A percentile compares a stretch with the other conserved stretches of the same genome.
Evolutionary conservation across 208 protist genomes (phyloP).

Genomic region (Novymonas esmeraldas): DNA sequence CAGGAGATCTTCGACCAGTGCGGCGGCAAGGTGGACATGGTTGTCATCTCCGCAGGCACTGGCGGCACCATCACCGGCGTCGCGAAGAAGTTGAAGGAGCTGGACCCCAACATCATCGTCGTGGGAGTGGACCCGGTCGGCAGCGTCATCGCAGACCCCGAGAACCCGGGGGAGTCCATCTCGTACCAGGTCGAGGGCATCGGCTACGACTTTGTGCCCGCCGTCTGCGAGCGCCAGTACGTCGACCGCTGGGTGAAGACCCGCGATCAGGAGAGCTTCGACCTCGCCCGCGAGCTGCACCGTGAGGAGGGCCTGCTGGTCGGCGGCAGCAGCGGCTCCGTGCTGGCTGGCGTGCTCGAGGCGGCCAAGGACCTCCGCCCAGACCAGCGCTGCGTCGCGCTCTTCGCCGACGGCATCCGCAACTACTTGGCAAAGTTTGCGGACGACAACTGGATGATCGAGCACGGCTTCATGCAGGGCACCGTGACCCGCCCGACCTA

Average conservation of each 20-base stretch:
- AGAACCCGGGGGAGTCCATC: slow-evolving; percentile 31
- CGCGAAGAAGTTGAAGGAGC: slow-evolving; percentile 71
- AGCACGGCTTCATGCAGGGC: slow-evolving; percentile 90
- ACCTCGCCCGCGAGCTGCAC: slow-evolving; percentile 93
- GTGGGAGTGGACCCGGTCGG: slow-evolving; percentile 97
- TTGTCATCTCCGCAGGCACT: slow-evolving; percentile 95
- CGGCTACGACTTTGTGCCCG: slow-evolving; percentile 98
- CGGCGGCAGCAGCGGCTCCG: slow-evolving; percentile 95
- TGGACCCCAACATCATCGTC: slow-evolving; percentile 80
- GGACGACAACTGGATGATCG: slow-evolving; percentile 96
- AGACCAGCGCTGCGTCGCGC: slow-evolving; percentile 93
- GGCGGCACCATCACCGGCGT: slow-evolving; percentile 97
- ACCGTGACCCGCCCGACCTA: slow-evolving; percentile 79
- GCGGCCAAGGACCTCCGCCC: slow-evolving; percentile 91
- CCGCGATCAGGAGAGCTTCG: slow-evolving; percentile 94
- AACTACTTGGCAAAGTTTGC: slow-evolving; percentile 99
- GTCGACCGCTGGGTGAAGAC: slow-evolving; percentile 96
- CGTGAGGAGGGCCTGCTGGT: slow-evolving; percentile 95
- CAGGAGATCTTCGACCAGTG: slow-evolving; percentile 96
- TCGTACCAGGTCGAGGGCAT: slow-evolving; percentile 97
- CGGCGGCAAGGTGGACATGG: slow-evolving; percentile 95
- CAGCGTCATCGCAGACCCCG: slow-evolving; percentile 95
- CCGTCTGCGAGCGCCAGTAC: slow-evolving; percentile 91
- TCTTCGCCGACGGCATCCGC: slow-evolving; percentile 95
- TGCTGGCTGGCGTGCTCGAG: slow-evolving; percentile 89